Evolutionary conservation across 1,284 basidiomycete species (phyloP).

Genomic region (Malassezia psittaci): DNA sequence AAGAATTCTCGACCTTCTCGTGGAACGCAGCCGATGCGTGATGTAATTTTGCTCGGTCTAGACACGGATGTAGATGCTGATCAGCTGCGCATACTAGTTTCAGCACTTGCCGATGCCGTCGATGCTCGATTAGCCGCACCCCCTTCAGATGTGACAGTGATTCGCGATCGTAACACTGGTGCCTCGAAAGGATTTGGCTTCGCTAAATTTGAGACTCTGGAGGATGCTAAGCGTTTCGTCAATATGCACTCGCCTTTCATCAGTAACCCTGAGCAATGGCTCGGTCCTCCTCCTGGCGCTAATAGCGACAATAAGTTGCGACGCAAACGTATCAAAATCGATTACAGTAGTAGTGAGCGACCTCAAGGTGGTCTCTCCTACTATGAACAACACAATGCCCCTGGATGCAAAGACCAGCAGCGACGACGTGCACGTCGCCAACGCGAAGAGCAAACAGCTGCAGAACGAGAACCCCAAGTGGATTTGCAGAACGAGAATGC

Average conservation of each 20-base stretch:
- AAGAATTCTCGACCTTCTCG: not conserved
- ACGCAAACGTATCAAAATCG: constrained; percentile 18
- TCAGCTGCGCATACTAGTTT: constrained; percentile 13
- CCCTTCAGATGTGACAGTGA: constrained; percentile 17
- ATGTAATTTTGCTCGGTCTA: constrained; percentile 17
- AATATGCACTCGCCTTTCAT: constrained; percentile 15
- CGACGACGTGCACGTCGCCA: constrained; percentile 10
- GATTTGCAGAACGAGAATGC: constrained; percentile 13
- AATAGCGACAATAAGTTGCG: not conserved
- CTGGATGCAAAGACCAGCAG: constrained; percentile 14
- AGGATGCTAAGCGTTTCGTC: constrained; percentile 18
- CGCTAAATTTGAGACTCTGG: constrained; percentile 18
- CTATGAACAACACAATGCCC: constrained; percentile 20
- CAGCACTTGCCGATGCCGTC: constrained; percentile 14
- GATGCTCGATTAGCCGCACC: constrained; percentile 14
- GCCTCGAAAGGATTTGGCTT: constrained; percentile 16
- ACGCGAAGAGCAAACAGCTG: not conserved
- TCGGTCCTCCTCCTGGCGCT: constrained; percentile 3
- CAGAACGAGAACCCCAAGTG: not conserved
- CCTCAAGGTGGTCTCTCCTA: constrained; percentile 18
- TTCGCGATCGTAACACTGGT: constrained; percentile 16
- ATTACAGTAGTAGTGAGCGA: constrained; percentile 18
- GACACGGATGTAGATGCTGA: constrained; percentile 16
- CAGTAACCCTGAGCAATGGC: constrained; percentile 14
- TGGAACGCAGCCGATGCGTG: constrained; percentile 16